Conservation (phyloP, 2,329 filamentous ascomycete species). For the Pseudocercospora macadamiae region DNA sequence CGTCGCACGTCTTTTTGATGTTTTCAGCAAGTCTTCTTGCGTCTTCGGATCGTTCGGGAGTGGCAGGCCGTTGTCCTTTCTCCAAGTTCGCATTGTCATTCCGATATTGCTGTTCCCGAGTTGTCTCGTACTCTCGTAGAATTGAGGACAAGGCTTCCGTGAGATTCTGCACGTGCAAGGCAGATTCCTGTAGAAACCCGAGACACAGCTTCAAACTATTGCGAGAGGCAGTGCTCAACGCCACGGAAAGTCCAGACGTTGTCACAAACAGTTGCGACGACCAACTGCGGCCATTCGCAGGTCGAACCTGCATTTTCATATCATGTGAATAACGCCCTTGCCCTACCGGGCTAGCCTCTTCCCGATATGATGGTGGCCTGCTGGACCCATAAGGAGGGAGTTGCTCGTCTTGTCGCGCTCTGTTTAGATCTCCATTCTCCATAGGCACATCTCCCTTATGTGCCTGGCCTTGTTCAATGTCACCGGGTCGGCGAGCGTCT, state of each 20-base stretch:
- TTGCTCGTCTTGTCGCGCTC: conserved; percentile 61
- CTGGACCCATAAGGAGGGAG: conserved; percentile 83
- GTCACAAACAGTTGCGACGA: conserved; percentile 75
- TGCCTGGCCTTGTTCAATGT: conserved; percentile 49
- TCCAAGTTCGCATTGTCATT: conserved; percentile 49
- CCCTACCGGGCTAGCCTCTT: conserved; percentile 37
- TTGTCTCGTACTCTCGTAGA: conserved; percentile 75
- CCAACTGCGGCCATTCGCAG: conserved; percentile 60
- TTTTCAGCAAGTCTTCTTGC: conserved; percentile 71
- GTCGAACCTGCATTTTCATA: conserved; percentile 25
- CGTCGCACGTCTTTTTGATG: conserved; percentile 63
- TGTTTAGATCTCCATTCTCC: conserved; percentile 56
- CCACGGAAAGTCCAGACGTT: conserved; percentile 86
- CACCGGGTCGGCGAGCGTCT: conserved; percentile 56
- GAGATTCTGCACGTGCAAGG: conserved; percentile 75
- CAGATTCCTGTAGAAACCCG: conserved; percentile 77
- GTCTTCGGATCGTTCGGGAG: conserved; percentile 43
- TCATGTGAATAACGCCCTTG: conserved; percentile 20
- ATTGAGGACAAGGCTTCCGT: conserved; percentile 74
- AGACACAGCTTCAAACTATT: conserved; percentile 84
- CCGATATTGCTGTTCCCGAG: conserved; percentile 47
- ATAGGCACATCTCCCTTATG: conserved; percentile 43
- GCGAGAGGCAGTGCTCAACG: conserved; percentile 87
- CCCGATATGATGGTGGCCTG: conserved; percentile 46
- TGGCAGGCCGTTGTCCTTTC: conserved; percentile 34